Base-by-base conservation (phyloP, 306 rosid species). In the Malus domestica region DNA sequence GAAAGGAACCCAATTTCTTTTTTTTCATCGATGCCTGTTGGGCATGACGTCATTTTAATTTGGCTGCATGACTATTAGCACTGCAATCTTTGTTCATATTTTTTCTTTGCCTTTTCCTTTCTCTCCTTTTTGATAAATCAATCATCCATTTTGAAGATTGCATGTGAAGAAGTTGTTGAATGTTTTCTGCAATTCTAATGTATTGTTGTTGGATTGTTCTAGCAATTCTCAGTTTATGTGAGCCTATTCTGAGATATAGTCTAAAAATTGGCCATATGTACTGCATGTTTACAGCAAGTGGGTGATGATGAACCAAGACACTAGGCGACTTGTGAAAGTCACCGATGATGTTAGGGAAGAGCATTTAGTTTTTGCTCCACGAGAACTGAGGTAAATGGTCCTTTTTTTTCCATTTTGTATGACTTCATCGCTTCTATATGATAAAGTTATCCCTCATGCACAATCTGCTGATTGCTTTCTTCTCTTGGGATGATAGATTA, bases 281-380 rank as follows among this genome's bases (percentile, higher is more conserved):
- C 71, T 75, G 58, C 71, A 71, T 81, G 81, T 73, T 87, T 89
- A 81, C 84, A 95, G 99, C 84, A 95, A 95, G 86, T 95, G 99
- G 99, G 80, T 92, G 81, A 92, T 92, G 99, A 92, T 92, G 99
- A 95, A 90, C 74, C 81, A 89, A 80, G 92, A 95, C 82, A 92
- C 97, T 15, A 84, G 99, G 84, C 83, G 97, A 66, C 91, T 92
- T 65, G 97, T 92, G 82, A 95, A 92, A 80, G 90, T 92, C 20
- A 82, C 80, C 6, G 99, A 90, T 68, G 99, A 90, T 45, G 88
- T 95, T 64, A 87, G 96, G 11, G 92, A 95, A 14, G 99, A 95
- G 84, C 78, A 78, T 78, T 76, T 95, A 62, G 77, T 89, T 49
- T 89, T 72, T 79, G 90, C 97, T 76, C 97, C 97, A 22, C 85